Base-by-base conservation (phyloP, 139 green algal species). In the Chlorella ohadii region DNA sequence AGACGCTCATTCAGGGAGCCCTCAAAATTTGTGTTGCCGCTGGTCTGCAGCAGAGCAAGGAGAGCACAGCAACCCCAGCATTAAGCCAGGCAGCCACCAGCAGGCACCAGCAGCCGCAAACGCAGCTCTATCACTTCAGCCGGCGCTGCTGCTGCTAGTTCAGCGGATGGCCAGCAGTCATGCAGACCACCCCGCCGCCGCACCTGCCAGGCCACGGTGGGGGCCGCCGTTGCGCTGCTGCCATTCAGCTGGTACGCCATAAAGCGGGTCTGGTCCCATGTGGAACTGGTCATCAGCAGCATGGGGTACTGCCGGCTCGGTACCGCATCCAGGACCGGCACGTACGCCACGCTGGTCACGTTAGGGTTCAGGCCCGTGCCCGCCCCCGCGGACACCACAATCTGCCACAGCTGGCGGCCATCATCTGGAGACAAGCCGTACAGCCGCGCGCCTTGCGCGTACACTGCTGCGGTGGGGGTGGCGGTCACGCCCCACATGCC, bases 11-110 rank as follows among this genome's bases (percentile, higher is more conserved):
- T 17, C n/a, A 83, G 39, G 39, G 36, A 47, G 17, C 78, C 78
- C 78, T 83, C 78, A 13, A 83, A 74, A 41, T 83, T 66, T 5
- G 73, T 31, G 63, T 63, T 74, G 63, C 63, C 78, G 27, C 25
- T 65, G 44, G 63, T 79, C n/a, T 39, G 36, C 64, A 27, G 28
- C 28, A 7, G 28, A 22, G 28, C 13, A 33, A 22, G 31, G 63
- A 28, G 28, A 0, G 3, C 25, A 15, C 16, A 28, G 28, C 9
- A 22, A 6, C 27, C n/a, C 28, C 63, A 1, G 28, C 63, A 7
- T 33, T 5, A 22, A 36, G 28, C 3, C 44, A 51, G 9, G 44
- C 44, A 51, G 7, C 6, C 9, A 9, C 7, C 44, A 9, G 44
- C 44, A 51, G 44, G 6, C 7, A 6, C 44, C 44, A 51, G 44